Evolutionary conservation across 1,284 basidiomycete species (phyloP), one percentile per base, ranked within the genome.

Genomic region (Earliella scabrosa): DNA sequence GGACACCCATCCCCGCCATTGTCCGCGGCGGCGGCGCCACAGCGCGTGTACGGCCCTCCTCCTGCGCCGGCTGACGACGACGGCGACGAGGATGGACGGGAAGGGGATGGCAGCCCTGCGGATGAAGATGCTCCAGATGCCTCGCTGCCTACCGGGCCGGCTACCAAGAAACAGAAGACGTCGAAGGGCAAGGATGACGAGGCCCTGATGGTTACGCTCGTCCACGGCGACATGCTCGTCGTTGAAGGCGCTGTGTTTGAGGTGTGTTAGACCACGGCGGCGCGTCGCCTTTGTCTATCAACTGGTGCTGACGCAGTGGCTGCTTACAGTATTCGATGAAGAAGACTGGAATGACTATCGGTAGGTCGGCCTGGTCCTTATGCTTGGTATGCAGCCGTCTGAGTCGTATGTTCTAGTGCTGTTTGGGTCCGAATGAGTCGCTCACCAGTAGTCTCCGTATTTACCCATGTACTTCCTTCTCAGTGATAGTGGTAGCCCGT

Each of bases 211-310:
- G 58, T 85, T 24, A 81, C 78, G 11, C 71, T 87, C 49, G 76
- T 85, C 21, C 85, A 87, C 61, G 84, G 85, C 0, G 85, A 87
- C 65, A 68, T 79, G 50, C 61, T 82, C 6, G 63, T 85, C 32
- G 23, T 38, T 9, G 31, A 43, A 40, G 51, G 38, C n/a, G 44
- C 38, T 21, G 38, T 11, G 26, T 52, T 46, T 13, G 50, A 52
- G 39, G 49, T 56, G 3, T 21, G 48, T 50, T n/a, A n/a, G n/a
- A n/a, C n/a, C n/a, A n/a, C n/a, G n/a, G n/a, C n/a, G n/a, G n/a
- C n/a, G n/a, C n/a, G n/a, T n/a, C n/a, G n/a, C n/a, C n/a, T n/a
- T 6, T 13, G 29, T 31, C 29, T 13, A 31, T 31, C 6, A 6
- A 6, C 29, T 13, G 13, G 13, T 13, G 13, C 6, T 31, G 29